These are phyloP conservation scores for Senna siamea DNA, from an alignment of 306 rosid genomes.

Conservation along the genomic window DNA sequence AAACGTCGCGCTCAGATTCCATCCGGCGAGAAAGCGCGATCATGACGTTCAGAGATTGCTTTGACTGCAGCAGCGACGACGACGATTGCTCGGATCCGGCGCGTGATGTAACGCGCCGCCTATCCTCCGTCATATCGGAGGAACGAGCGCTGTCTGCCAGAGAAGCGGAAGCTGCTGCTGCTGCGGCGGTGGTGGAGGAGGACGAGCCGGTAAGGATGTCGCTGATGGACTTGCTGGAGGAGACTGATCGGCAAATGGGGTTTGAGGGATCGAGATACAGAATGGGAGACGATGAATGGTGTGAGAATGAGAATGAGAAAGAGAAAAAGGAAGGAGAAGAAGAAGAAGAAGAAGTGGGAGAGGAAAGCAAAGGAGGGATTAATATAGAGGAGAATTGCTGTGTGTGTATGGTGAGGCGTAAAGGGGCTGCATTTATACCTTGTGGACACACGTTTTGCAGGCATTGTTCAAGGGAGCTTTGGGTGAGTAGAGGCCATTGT, in stretches of 20 bases:
- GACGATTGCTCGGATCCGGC: conserved; percentile 22
- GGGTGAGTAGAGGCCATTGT: conserved; percentile 80
- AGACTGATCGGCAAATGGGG: conserved; percentile 75
- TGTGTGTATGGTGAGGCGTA: conserved; percentile 94
- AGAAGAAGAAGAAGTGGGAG: conserved; percentile 19
- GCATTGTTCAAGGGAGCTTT: conserved; percentile 77
- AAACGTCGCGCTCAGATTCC: conserved; percentile 46
- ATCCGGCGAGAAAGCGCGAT: conserved; percentile 31
- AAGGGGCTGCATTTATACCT: conserved; percentile 76
- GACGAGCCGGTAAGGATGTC: conserved; percentile 61
- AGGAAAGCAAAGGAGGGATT: neutral
- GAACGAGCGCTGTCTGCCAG: conserved; percentile 49
- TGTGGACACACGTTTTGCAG: conserved; percentile 96
- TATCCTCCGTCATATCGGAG: conserved; percentile 1
- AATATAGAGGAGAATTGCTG: conserved; percentile 62
- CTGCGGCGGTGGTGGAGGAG: conserved; percentile 36
- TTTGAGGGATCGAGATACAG: conserved; percentile 54
- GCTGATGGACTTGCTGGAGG: conserved; percentile 86
- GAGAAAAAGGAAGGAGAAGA: conserved; percentile 27
- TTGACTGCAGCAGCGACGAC: conserved; percentile 17
- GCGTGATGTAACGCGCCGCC: conserved; percentile 18
- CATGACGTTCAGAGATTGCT: conserved; percentile 30
- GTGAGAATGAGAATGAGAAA: neutral
- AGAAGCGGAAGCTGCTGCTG: conserved; percentile 45
- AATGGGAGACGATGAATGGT: conserved; percentile 48